These are phyloP conservation scores for Hypseocharis bilobata DNA, from an alignment of 441 rosid genomes.

Conservation along the genomic window DNA sequence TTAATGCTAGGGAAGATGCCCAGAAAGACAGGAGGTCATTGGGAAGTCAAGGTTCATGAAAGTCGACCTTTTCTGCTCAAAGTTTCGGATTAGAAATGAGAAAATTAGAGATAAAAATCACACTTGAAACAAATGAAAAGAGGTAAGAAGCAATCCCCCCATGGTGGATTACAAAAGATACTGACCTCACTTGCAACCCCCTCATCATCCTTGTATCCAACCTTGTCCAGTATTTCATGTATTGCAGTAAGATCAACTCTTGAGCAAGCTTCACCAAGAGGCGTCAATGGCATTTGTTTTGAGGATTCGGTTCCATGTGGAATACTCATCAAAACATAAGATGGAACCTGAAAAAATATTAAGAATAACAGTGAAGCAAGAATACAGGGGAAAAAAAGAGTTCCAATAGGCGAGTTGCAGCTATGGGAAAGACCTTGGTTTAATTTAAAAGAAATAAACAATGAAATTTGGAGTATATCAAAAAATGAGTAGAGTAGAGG, in stretches of 20 bases:
- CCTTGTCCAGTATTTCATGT: slow-evolving; percentile 69
- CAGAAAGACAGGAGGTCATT: neutral
- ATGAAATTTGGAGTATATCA: slow-evolving; percentile 5
- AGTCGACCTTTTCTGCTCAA: neutral
- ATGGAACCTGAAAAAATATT: slow-evolving; percentile 49
- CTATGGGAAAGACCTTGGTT: neutral
- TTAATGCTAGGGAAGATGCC: too few relatives aligned
- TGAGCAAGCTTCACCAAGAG: slow-evolving; percentile 83
- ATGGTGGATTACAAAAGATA: slow-evolving; percentile 10
- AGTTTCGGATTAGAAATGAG: neutral
- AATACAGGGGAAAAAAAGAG: neutral
- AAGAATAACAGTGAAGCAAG: neutral
- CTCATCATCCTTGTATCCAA: slow-evolving; percentile 82
- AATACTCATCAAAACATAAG: slow-evolving; percentile 62
- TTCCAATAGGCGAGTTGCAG: neutral
- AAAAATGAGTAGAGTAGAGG: neutral
- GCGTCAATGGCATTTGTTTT: slow-evolving; percentile 46
- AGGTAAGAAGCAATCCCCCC: neutral
- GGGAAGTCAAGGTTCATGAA: neutral
- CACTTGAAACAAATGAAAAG: neutral
- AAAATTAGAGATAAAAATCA: neutral
- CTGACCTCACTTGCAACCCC: slow-evolving; percentile 80
- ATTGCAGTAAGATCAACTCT: slow-evolving; percentile 78
- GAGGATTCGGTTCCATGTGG: slow-evolving; percentile 48
- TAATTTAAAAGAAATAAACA: neutral